Conservation (phyloP, 164 flowering plant genomes). For the Magnolia officinalis region DNA sequence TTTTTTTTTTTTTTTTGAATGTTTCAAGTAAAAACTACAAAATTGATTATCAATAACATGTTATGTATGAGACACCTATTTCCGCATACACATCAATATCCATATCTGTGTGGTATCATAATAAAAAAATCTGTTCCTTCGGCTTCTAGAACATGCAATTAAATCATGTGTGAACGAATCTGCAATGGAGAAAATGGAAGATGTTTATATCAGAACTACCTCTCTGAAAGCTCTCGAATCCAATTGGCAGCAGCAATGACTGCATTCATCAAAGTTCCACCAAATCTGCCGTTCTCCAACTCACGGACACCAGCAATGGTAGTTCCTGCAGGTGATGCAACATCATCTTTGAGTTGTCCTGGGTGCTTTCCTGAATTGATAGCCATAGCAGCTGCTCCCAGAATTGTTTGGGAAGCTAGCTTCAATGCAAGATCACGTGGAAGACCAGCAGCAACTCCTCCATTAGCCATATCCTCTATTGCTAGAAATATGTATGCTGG, state of each 20-base stretch:
- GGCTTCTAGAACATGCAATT: background rate
- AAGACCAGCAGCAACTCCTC: no score
- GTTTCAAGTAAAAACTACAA: no score
- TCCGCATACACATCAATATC: no score
- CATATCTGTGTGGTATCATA: background rate
- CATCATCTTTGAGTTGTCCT: conserved; percentile 89
- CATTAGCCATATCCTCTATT: no score
- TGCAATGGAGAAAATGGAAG: background rate
- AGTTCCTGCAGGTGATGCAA: conserved; percentile 92
- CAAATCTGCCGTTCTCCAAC: no score
- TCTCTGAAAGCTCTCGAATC: conserved; percentile 55
- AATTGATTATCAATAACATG: no score
- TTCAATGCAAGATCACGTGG: no score
- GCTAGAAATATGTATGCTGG: no score
- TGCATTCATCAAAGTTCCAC: conserved; percentile 79
- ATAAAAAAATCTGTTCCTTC: background rate
- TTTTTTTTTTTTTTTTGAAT: no score
- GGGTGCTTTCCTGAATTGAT: conserved; percentile 25
- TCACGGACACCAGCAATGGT: conserved; percentile 94
- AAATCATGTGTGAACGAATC: background rate
- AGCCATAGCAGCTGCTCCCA: no score
- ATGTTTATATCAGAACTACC: background rate
- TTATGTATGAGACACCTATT: no score
- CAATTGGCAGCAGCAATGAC: conserved; percentile 83
- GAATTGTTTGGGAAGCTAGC: no score